A percentile compares a stretch with the other conserved stretches of the same genome.
phyloP scores from a whole-genome alignment of 805 yeast species.

The Candida koratica region DNA sequence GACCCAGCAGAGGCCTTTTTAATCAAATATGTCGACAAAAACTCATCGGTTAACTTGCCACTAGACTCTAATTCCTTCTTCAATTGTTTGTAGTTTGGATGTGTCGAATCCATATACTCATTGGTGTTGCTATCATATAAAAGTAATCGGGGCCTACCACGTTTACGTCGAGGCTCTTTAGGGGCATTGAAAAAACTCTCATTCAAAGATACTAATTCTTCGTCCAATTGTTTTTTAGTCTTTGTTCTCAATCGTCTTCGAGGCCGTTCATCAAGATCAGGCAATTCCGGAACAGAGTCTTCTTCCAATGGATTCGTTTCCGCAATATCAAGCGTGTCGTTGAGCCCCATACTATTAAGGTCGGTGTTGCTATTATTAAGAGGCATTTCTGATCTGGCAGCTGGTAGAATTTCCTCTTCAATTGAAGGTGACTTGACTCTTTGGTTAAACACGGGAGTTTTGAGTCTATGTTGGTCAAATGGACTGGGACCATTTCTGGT shows the following conservation, averaged over 20 bases:
- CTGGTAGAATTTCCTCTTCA: slow-evolving; percentile 11
- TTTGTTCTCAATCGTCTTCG: slow-evolving; percentile 3
- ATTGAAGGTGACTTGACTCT: slow-evolving; percentile 7
- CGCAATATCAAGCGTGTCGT: neutral
- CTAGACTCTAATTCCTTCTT: slow-evolving; percentile 20
- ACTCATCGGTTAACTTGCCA: slow-evolving; percentile 7
- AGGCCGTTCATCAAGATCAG: slow-evolving; percentile 1
- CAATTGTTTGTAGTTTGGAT: slow-evolving; percentile 39
- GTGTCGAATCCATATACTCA: slow-evolving; percentile 38
- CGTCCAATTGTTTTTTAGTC: slow-evolving; percentile 3
- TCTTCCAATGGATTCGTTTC: neutral
- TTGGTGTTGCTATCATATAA: slow-evolving; percentile 41
- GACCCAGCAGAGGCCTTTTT: slow-evolving; percentile 2
- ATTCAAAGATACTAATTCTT: slow-evolving; percentile 1
- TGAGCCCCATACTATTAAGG: neutral
- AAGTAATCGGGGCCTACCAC: slow-evolving; percentile 42
- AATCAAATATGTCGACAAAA: slow-evolving; percentile 8
- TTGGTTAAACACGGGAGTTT: neutral
- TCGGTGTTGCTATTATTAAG: neutral
- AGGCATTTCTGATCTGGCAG: slow-evolving; percentile 7
- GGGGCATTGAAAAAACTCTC: slow-evolving; percentile 1
- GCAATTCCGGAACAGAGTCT: neutral
- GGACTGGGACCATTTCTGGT: slow-evolving; percentile 1
- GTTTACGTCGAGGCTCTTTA: slow-evolving; percentile 24
- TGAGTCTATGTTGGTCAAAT: slow-evolving; percentile 1